Percentiles rank a stretch among this genome's conserved stretches.
Conservation (phyloP, 495 filamentous ascomycete genomes). For the Penicillium alfredii region DNA sequence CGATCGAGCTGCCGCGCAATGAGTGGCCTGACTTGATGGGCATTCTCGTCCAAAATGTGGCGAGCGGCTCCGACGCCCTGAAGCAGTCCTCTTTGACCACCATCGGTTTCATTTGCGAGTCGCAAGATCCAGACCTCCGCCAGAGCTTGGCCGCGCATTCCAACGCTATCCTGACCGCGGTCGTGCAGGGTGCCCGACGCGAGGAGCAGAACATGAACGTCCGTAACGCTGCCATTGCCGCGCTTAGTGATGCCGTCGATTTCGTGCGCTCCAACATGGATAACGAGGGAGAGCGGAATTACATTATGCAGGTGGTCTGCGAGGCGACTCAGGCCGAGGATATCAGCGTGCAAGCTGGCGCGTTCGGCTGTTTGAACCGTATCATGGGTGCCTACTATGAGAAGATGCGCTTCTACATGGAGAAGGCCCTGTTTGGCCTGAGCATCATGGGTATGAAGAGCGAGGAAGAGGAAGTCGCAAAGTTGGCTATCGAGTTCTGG, state of each 20-base stretch:
- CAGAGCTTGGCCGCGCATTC: slow-evolving; percentile 77
- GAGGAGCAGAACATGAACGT: slow-evolving; percentile 90
- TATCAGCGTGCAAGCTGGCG: slow-evolving; percentile 83
- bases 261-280: slow-evolving; percentile 98
- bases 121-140: slow-evolving; percentile 79
- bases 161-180: slow-evolving; percentile 95
- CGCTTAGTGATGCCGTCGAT: slow-evolving; percentile 93
- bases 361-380: slow-evolving; percentile 93
- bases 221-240: slow-evolving; percentile 83
- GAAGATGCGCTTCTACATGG: slow-evolving; percentile 99
- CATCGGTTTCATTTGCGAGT: slow-evolving; percentile 97
- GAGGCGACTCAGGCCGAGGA: slow-evolving; percentile 93
- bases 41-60: slow-evolving; percentile 83
- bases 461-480: slow-evolving; percentile 94
- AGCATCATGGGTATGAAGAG: slow-evolving; percentile 99
- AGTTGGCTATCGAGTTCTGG: slow-evolving; percentile 98
- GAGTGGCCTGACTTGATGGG: slow-evolving; percentile 96
- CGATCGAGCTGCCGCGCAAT: slow-evolving; percentile 86
- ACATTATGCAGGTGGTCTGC: slow-evolving; percentile 99
- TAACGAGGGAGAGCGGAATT: slow-evolving; percentile 97
- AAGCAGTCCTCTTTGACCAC: slow-evolving; percentile 92
- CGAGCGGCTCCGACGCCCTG: slow-evolving; percentile 71
- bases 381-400: slow-evolving; percentile 99
- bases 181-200: slow-evolving; percentile 94
- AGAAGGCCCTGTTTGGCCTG: slow-evolving; percentile 95